Evolutionary conservation across 257 asterid species (phyloP), one percentile per base, ranked within the genome.

Genomic region (Cordia subcordata): DNA sequence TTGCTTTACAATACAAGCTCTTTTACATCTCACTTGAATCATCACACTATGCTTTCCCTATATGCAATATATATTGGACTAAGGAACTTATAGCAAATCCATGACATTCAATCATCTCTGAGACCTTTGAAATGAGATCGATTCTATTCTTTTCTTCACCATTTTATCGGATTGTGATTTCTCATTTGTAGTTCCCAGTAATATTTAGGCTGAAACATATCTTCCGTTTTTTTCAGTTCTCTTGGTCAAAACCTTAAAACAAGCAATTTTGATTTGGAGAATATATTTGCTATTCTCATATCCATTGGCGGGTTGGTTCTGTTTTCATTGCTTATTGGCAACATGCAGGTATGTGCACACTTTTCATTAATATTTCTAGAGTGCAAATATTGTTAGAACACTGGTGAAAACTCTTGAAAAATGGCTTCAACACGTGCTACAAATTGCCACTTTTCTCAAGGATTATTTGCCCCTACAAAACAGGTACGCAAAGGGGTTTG

Each of bases 191-290:
- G 57, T 35, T 38, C 52, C 32, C 8, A 39, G 16, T 51, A 21
- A 45, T 11, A 49, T 39, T 15, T 40, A 27, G 3, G 6, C 35
- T 27, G 35, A 27, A 27, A 12, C 8, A n/a, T 55, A 9, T 53
- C 42, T 14, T 8, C 12, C 23, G 10, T 52, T 61, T 49, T 54
- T n/a, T 58, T 62, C 74, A 75, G 81, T 67, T 71, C 81, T 16
- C 20, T 75, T 23, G 81, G 81, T 56, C 81, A 75, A 63, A 75
- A 71, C 54, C 77, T 75, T 15, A 35, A 51, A 46, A 75, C 81
- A 42, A 63, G 72, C 68, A 60, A 52, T 14, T 75, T 67, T 16
- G 59, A 50, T 5, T 11, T 61, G 58, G 81, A 75, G 62, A 71
- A 47, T 27, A 53, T 75, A 21, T 75, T 75, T 33, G 81, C 77